These are phyloP conservation scores for Chalciporus chontae DNA, from an alignment of 768 basidiomycete species.

Conservation along the genomic window DNA sequence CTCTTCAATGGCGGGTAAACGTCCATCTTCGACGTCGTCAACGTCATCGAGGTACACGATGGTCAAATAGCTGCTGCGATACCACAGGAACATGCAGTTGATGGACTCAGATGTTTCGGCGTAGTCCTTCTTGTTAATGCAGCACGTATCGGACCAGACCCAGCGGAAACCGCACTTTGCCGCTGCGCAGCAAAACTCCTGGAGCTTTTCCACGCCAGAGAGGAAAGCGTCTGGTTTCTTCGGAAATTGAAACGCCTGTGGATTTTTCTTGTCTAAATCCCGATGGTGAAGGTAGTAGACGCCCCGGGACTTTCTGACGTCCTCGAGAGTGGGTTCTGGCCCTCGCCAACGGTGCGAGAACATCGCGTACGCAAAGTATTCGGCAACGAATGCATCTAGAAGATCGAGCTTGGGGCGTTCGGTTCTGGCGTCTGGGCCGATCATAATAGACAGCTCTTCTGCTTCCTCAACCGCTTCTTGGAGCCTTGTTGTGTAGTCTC, in stretches of 20 bases:
- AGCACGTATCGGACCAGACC: slow-evolving; percentile 30
- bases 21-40: slow-evolving; percentile 19
- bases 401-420: background rate
- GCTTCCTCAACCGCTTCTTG: slow-evolving; percentile 4
- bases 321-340: slow-evolving; percentile 14
- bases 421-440: slow-evolving; percentile 1
- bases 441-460: background rate
- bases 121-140: slow-evolving; percentile 23
- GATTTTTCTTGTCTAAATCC: background rate
- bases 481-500: slow-evolving; percentile 10
- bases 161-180: slow-evolving; percentile 31
- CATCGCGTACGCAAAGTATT: slow-evolving; percentile 26
- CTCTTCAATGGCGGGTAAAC: slow-evolving; percentile 3
- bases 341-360: slow-evolving; percentile 26
- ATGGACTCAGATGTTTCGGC: slow-evolving; percentile 27
- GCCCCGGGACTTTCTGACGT: slow-evolving; percentile 12
- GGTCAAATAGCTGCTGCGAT: slow-evolving; percentile 23
- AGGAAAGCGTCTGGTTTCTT: background rate
- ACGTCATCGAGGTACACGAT: slow-evolving; percentile 29
- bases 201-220: slow-evolving; percentile 20
- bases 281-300: slow-evolving; percentile 16
- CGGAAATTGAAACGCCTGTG: background rate
- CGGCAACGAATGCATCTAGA: slow-evolving; percentile 12
- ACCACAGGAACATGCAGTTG: slow-evolving; percentile 30
- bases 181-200: slow-evolving; percentile 27